Percentiles rank a stretch among this genome's conserved stretches.
phyloP scores from a whole-genome alignment of 768 basidiomycete species.

The Naganishia vishniacii region DNA sequence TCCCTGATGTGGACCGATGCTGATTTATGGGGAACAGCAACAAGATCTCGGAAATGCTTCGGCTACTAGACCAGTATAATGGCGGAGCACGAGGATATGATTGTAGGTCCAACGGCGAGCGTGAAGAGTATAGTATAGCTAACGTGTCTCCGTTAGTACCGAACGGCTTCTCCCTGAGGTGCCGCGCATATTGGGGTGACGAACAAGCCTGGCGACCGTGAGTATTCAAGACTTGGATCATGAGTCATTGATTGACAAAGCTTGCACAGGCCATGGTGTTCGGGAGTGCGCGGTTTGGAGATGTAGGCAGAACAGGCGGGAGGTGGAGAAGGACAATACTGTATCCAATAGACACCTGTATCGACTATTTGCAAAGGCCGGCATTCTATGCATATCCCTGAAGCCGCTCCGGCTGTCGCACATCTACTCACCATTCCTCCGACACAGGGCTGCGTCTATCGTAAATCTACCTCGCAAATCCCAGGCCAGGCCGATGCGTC shows the following conservation, averaged over 20 bases:
- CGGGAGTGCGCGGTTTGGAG: slow-evolving; percentile 25
- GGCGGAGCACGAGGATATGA: slow-evolving; percentile 38
- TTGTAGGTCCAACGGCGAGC: slow-evolving; percentile 27
- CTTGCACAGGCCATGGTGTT: slow-evolving; percentile 25
- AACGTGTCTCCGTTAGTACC: slow-evolving; percentile 28
- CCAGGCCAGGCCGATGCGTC: slow-evolving; percentile 1
- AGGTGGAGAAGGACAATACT: slow-evolving; percentile 3
- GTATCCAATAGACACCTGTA: slow-evolving; percentile 8
- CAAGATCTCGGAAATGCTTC: slow-evolving; percentile 28
- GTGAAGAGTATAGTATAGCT: not conserved
- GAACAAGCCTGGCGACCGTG: slow-evolving; percentile 36
- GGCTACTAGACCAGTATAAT: slow-evolving; percentile 30
- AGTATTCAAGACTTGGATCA: slow-evolving; percentile 17
- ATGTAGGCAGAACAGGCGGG: not conserved
- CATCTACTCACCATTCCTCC: no score
- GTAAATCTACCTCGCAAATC: not conserved
- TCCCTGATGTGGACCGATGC: not conserved
- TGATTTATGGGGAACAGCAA: slow-evolving; percentile 15
- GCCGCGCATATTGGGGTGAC: slow-evolving; percentile 41
- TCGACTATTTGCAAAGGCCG: not conserved
- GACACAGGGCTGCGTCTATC: no score
- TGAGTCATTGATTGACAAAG: not conserved
- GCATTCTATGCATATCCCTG: not conserved
- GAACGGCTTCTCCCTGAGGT: slow-evolving; percentile 36
- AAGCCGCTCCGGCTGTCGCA: no score